A percentile compares a stretch with the other conserved stretches of the same genome.
These are phyloP conservation scores for Martensiomyces pterosporus DNA, from an alignment of 192 early-diverging fungal species.

Conservation along the genomic window DNA sequence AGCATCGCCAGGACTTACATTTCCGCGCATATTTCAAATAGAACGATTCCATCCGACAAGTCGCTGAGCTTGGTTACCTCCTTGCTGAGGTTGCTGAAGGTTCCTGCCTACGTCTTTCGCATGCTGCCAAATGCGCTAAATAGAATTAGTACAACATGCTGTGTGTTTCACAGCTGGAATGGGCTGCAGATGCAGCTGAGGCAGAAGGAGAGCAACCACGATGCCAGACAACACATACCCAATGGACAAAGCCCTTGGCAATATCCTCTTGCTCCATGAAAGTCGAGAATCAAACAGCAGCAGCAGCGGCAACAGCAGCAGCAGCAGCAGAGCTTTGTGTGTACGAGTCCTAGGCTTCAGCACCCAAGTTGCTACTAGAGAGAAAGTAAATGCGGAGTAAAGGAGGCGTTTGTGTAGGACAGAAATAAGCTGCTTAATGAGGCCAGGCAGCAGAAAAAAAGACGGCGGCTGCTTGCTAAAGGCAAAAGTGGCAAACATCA, in stretches of 20 bases:
- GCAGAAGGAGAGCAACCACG: too few species aligned
- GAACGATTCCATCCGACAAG: slow-evolving; percentile 71
- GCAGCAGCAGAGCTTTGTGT: too few species aligned
- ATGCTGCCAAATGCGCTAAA: background rate
- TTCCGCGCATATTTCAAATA: slow-evolving; percentile 78
- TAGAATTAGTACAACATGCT: background rate
- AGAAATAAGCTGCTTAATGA: too few species aligned
- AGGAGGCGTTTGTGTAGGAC: too few species aligned
- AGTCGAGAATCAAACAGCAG: background rate
- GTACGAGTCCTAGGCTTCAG: too few species aligned
- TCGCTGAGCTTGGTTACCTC: slow-evolving; percentile 50
- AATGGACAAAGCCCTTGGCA: slow-evolving; percentile 46
- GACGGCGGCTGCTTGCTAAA: too few species aligned
- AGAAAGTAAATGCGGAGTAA: background rate
- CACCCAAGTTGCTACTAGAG: too few species aligned
- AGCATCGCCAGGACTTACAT: slow-evolving; percentile 59
- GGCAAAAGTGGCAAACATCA: too few species aligned
- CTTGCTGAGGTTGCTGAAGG: slow-evolving; percentile 41
- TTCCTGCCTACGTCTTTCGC: slow-evolving; percentile 39
- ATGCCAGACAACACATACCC: slow-evolving; percentile 22
- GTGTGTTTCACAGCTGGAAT: background rate
- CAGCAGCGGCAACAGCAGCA: too few species aligned
- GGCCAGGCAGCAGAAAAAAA: too few species aligned
- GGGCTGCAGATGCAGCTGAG: too few species aligned
- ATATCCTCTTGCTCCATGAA: slow-evolving; percentile 44